Evolutionary conservation across 75 land plant genomes (phyloP).

Genomic region (Pinus albicaulis): DNA sequence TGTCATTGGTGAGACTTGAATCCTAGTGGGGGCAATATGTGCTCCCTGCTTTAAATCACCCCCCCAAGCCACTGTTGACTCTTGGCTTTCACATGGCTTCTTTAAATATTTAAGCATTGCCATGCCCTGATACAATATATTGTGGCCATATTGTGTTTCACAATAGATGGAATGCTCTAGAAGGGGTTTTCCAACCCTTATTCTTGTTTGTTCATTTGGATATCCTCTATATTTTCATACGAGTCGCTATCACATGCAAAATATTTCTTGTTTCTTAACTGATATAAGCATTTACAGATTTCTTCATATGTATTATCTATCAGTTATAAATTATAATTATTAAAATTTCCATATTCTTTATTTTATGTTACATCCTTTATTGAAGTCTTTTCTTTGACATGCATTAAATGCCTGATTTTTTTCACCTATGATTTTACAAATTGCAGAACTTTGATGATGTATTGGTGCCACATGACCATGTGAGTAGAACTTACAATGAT

Average conservation of each 20-base stretch:
- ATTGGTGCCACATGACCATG: constrained; percentile 92
- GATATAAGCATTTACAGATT: background rate
- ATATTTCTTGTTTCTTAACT: background rate
- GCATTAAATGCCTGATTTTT: background rate
- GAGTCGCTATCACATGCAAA: background rate
- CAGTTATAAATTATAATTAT: background rate
- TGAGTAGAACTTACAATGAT: constrained; percentile 94
- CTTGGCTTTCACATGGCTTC: no score
- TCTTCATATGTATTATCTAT: background rate
- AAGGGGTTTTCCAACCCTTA: no score
- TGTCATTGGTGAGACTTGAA: no score
- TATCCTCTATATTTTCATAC: background rate
- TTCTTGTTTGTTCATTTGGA: background rate
- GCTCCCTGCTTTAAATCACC: no score
- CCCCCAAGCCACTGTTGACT: no score
- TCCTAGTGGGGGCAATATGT: no score
- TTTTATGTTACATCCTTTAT: background rate
- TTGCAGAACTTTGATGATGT: constrained; percentile 99
- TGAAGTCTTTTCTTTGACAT: background rate
- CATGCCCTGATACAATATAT: no score
- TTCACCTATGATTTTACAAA: constrained; percentile 1
- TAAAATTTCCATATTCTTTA: background rate
- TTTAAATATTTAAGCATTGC: no score
- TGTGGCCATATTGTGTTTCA: no score
- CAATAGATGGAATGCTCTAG: no score